phyloP scores from a whole-genome alignment of 257 asterid species.

The Lavandula angustifolia region DNA sequence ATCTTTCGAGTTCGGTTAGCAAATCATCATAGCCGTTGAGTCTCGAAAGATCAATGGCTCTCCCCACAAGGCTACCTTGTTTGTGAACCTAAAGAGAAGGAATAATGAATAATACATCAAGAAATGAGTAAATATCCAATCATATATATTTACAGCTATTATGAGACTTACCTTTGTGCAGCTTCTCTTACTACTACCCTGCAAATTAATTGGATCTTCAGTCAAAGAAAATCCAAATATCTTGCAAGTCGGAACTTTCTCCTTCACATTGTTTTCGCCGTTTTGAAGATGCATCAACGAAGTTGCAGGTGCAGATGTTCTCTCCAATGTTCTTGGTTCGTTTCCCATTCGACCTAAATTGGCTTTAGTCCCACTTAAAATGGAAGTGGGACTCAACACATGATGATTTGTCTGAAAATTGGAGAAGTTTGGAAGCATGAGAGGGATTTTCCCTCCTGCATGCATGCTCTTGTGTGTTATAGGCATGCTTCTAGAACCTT shows the following conservation, averaged over 20 bases:
- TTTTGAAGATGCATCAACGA: constrained; percentile 43
- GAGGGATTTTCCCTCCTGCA: constrained; percentile 54
- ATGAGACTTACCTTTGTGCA: constrained; percentile 65
- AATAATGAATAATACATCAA: constrained; percentile 23
- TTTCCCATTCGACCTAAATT: constrained; percentile 39
- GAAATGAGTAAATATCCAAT: constrained; percentile 5
- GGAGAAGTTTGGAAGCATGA: constrained; percentile 49
- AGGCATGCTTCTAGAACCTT: constrained; percentile 66
- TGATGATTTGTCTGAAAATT: constrained; percentile 51
- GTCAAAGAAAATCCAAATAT: constrained; percentile 78
- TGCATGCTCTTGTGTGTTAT: constrained; percentile 56
- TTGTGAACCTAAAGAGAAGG: constrained; percentile 73
- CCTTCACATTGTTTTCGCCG: constrained; percentile 45
- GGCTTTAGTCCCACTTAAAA: constrained; percentile 44
- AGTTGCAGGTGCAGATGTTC: constrained; percentile 42
- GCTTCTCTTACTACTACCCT: constrained; percentile 72
- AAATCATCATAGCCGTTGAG: constrained; percentile 68
- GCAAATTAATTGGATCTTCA: constrained; percentile 63
- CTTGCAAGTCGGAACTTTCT: constrained; percentile 54
- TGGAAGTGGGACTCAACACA: constrained; percentile 42
- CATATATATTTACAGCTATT: constrained; percentile 1
- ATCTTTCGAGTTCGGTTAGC: constrained; percentile 72
- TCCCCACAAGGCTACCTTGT: constrained; percentile 93
- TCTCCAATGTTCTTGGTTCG: constrained; percentile 52
- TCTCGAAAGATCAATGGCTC: constrained; percentile 87